Percentiles rank a stretch among this genome's conserved stretches.
Evolutionary conservation across 176 grass and related monocot genomes (phyloP).

Genomic region (Cenchrus americanus): DNA sequence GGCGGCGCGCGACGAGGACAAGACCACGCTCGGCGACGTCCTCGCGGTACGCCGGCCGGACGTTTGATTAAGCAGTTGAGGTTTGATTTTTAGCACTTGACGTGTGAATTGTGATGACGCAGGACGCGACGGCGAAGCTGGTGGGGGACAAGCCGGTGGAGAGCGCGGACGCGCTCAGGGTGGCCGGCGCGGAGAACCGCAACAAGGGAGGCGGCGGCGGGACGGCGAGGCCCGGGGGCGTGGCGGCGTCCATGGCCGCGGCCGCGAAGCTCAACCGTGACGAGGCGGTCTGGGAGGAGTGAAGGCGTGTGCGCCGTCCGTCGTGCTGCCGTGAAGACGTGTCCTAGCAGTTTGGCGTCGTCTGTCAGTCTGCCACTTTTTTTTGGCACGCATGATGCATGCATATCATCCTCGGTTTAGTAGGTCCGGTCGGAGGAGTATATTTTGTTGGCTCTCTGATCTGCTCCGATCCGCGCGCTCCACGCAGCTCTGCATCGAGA

Average conservation of each 20-base stretch:
- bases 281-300: constrained; percentile 33
- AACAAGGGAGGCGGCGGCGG: constrained; percentile 41
- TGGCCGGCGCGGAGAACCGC: constrained; percentile 49
- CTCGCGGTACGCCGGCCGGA: constrained; percentile 52
- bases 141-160: constrained; percentile 59
- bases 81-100: neutral
- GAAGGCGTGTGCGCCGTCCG: neutral
- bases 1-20: constrained; percentile 41
- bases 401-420: too few species aligned
- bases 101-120: neutral
- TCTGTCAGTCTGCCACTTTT: too few species aligned
- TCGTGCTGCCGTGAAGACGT: too few species aligned
- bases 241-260: constrained; percentile 51
- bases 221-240: constrained; percentile 43
- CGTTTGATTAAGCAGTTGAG: too few species aligned
- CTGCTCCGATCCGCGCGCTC: too few species aligned
- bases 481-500: too few species aligned
- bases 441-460: too few species aligned
- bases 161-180: constrained; percentile 56
- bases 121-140: constrained; percentile 65
- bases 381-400: too few species aligned
- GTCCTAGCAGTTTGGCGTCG: too few species aligned
- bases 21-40: constrained; percentile 68
- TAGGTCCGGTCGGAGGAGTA: too few species aligned
- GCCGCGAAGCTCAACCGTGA: constrained; percentile 66